A percentile compares a stretch with the other conserved stretches of the same genome.
These are phyloP conservation scores for Aegle marmelos DNA, from an alignment of 345 rosid genomes.

Conservation along the genomic window DNA sequence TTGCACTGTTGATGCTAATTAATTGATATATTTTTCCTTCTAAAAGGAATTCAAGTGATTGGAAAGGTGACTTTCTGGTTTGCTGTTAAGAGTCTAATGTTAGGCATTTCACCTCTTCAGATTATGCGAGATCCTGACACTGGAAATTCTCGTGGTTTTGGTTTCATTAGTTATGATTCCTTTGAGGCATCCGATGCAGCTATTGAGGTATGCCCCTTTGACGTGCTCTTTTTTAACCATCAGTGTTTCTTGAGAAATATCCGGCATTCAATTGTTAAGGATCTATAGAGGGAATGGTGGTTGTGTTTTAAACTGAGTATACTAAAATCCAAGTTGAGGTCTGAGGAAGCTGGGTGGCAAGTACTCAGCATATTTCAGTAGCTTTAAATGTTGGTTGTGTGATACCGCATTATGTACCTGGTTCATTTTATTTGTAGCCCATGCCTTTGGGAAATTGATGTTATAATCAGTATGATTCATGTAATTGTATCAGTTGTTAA, in stretches of 20 bases:
- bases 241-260: not conserved
- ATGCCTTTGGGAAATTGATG: not conserved
- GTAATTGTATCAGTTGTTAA: not conserved
- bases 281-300: not conserved
- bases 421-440: not conserved
- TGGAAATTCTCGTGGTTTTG: conserved; percentile 96
- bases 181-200: conserved; percentile 99
- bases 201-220: conserved; percentile 62
- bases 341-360: not conserved
- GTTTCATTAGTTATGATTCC: conserved; percentile 97
- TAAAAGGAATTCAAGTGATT: not conserved
- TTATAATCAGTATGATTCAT: not conserved
- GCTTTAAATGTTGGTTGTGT: not conserved
- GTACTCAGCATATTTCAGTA: not conserved
- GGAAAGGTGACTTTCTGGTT: not conserved
- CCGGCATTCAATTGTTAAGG: not conserved
- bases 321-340: not conserved
- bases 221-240: not conserved
- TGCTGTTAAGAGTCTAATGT: conserved; percentile 15
- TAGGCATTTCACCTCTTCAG: conserved; percentile 33
- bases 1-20: not conserved
- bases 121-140: conserved; percentile 99
- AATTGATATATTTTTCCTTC: no score
- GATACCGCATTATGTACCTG: not conserved
- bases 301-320: not conserved